These are phyloP conservation scores for Nyctanthes arbortristis DNA, from an alignment of 257 asterid species.

Conservation along the genomic window DNA sequence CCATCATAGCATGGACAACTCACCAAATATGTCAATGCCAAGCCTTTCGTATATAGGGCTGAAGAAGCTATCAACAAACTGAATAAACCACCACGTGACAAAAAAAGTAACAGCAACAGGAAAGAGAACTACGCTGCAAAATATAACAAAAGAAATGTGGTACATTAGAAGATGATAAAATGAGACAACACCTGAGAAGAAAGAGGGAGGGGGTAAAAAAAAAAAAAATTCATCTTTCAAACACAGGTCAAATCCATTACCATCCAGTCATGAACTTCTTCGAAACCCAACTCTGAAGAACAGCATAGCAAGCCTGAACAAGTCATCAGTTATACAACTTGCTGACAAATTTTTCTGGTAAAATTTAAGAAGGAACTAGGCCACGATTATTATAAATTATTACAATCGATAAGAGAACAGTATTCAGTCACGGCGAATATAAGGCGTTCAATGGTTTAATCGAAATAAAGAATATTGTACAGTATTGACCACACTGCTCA, in stretches of 20 bases:
- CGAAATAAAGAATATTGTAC: not conserved
- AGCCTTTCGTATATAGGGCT: conserved; percentile 95
- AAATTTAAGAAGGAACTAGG: not conserved
- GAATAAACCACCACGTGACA: conserved; percentile 96
- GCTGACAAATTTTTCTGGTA: conserved; percentile 13
- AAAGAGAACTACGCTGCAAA: conserved; percentile 86
- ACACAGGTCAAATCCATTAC: conserved; percentile 40
- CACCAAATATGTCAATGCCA: conserved; percentile 88
- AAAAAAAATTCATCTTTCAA: not conserved
- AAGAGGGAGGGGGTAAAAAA: not conserved
- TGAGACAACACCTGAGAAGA: too few species aligned
- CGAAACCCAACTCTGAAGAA: conserved; percentile 97
- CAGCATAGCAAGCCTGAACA: conserved; percentile 94
- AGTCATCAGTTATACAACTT: conserved; percentile 22
- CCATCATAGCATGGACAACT: conserved; percentile 29
- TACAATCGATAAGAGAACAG: not conserved
- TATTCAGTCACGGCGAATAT: not conserved
- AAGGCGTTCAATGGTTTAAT: not conserved
- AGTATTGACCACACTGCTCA: not conserved
- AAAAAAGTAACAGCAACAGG: conserved; percentile 98
- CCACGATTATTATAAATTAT: not conserved
- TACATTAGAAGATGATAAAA: conserved; percentile 1
- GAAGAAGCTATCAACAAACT: conserved; percentile 97
- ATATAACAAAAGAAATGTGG: conserved; percentile 13
- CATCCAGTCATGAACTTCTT: conserved; percentile 99